Conservation (phyloP, 1,139 yeast species). For the Starmera stellimalicola region DNA sequence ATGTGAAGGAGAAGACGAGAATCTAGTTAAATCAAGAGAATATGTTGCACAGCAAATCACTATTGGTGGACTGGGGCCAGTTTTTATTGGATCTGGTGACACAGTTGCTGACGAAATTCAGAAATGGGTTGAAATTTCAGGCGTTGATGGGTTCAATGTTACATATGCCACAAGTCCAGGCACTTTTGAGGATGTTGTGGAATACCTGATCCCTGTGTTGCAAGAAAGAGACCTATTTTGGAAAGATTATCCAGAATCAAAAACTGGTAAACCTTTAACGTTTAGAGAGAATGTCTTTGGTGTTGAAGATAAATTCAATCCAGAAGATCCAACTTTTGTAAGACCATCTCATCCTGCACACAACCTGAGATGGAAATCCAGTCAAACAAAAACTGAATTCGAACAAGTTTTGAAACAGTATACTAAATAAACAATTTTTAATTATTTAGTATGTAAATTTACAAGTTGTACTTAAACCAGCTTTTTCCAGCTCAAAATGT, state of each 20-base stretch:
- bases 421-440: too few species aligned
- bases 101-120: conserved; percentile 24
- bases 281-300: conserved; percentile 7
- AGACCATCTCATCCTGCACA: conserved; percentile 1
- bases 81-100: conserved; percentile 21
- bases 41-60: conserved; percentile 17
- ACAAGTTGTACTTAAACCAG: too few species aligned
- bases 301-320: background rate
- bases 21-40: conserved; percentile 21
- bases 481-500: too few species aligned
- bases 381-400: background rate
- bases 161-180: conserved; percentile 24
- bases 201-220: conserved; percentile 23
- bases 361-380: background rate
- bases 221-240: conserved; percentile 18
- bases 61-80: conserved; percentile 25
- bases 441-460: too few species aligned
- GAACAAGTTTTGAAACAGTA: too few species aligned
- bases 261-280: conserved; percentile 1
- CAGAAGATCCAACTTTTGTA: conserved; percentile 1
- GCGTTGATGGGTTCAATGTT: conserved; percentile 26
- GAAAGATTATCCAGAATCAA: conserved; percentile 21
- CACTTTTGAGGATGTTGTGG: conserved; percentile 24
- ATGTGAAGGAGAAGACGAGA: conserved; percentile 17
- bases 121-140: conserved; percentile 24